phyloP scores from a whole-genome alignment of 2,329 filamentous ascomycete genomes.

The Metarhizium humberi region DNA sequence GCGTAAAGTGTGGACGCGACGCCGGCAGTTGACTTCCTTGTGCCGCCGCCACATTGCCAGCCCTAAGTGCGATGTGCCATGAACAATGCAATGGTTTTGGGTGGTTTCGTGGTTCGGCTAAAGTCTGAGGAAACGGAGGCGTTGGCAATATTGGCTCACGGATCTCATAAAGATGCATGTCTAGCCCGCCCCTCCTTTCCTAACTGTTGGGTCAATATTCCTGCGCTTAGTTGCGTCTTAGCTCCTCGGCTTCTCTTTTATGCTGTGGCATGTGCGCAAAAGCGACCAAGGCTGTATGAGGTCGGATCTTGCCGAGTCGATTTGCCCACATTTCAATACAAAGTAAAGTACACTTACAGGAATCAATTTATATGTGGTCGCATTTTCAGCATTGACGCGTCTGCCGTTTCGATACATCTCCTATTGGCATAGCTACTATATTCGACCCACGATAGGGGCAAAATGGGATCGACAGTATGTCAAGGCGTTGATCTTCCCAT shows the following conservation, averaged over 20 bases:
- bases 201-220: not conserved
- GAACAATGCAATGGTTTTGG: constrained; percentile 1
- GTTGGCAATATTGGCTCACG: not conserved
- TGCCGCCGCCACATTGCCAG: not conserved
- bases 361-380: not conserved
- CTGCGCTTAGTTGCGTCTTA: not conserved
- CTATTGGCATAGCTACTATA: not conserved
- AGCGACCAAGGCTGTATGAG: not conserved
- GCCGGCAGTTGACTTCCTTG: not conserved
- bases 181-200: not conserved
- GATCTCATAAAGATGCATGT: constrained; percentile 2
- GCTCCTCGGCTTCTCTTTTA: not conserved
- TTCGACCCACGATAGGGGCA: not conserved
- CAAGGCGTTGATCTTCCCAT: not conserved
- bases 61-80: not conserved
- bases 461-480: not conserved
- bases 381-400: not conserved
- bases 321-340: too few species aligned
- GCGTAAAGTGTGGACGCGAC: not conserved
- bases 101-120: too few species aligned
- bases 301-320: not conserved
- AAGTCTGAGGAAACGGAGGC: not conserved
- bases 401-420: not conserved
- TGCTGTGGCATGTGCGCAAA: not conserved
- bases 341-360: not conserved